Evolutionary conservation across 768 basidiomycete species (phyloP), one percentile per base, ranked within the genome.

Genomic region (Mycena belliarum): DNA sequence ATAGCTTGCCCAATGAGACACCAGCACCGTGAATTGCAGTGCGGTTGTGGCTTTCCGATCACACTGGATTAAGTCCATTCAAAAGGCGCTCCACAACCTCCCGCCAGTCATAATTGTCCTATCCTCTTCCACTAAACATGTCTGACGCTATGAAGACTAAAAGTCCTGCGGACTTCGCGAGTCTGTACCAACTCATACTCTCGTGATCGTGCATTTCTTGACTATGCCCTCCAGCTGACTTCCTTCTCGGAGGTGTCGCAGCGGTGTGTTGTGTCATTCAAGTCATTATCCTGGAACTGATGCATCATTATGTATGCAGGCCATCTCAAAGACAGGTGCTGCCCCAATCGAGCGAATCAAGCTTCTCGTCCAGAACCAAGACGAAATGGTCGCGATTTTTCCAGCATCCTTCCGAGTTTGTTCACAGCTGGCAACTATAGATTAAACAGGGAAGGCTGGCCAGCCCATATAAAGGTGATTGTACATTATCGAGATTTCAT

Each of bases 311-410:
- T 42, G 55, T 37, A 45, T 44, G 73, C 32, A 88, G 87, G 91
- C 91, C 67, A 87, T 93, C 71, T 85, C 91, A 56, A 93, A 93
- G 81, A 93, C 91, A 57, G 86, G 86, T 60, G 91, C 91, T 53
- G 91, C 91, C 64, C 91, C 91, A 73, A 93, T 93, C 64, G 91
- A 93, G 81, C 88, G 91, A 66, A 88, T 93, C 72, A 93, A 93
- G 76, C 83, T 92, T 63, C 75, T 90, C 70, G 82, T 89, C 55
- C 87, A 91, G 73, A 91, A 91, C 75, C 90, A 92, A 81, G 90
- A 89, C 79, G 91, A 92, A 78, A 93, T 93, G 91, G 83, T 82
- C 28, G 23, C 63, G 9, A 57, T 16, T 18, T 33, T 14, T 35
- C 40, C 28, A 24, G 12, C 1, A 40, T 44, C 21, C 41, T 21